Evolutionary conservation across 169 alveolate genomes (phyloP).

Genomic region (Cryptosporidium parvum): DNA sequence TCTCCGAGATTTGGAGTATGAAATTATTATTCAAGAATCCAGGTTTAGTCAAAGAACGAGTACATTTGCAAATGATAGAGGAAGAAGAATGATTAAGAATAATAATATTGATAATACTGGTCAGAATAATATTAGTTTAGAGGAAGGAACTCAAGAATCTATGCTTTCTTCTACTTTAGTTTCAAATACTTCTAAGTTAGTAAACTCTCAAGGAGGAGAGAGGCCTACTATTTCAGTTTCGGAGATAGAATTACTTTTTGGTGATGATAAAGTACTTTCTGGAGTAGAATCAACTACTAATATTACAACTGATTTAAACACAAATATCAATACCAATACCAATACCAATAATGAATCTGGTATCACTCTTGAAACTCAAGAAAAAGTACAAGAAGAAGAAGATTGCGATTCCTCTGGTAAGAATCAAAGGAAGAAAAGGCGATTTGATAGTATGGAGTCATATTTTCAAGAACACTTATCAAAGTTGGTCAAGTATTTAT

Average conservation of each 20-base stretch:
- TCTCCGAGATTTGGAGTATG: conserved; percentile 38
- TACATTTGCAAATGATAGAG: background rate
- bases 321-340: too few species aligned
- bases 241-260: conserved; percentile 16
- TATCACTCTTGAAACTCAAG: background rate
- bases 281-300: background rate
- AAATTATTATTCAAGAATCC: conserved; percentile 45
- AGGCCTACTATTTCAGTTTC: conserved; percentile 21
- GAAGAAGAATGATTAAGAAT: background rate
- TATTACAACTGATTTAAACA: too few species aligned
- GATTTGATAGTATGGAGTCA: conserved; percentile 33
- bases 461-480: conserved; percentile 40
- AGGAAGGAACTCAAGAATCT: background rate
- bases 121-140: background rate
- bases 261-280: background rate
- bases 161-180: background rate
- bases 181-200: background rate
- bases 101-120: background rate
- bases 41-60: background rate
- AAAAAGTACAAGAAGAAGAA: background rate
- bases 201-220: background rate
- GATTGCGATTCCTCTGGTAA: background rate
- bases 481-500: conserved; percentile 30
- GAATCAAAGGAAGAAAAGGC: background rate
- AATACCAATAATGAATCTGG: too few species aligned